A percentile compares a stretch with the other conserved stretches of the same genome.
Evolutionary conservation across 495 filamentous ascomycete genomes (phyloP).

Genomic region (Geopyxis carbonaria): DNA sequence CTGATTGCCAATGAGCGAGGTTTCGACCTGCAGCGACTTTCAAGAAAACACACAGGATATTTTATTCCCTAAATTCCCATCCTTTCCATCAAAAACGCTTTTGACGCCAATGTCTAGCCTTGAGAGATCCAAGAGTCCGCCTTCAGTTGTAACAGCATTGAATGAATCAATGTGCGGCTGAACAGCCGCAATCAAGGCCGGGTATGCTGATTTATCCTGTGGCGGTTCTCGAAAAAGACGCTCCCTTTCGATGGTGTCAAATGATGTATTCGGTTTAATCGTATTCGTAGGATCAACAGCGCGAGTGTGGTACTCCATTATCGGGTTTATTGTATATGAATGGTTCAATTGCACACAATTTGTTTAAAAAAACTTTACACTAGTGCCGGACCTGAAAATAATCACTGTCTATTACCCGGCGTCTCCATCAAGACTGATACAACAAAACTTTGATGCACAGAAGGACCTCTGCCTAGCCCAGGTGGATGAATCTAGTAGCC

Average conservation of each 20-base stretch:
- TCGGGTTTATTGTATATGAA: too few species aligned
- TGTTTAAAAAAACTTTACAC: too few species aligned
- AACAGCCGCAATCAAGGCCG: conserved; percentile 63
- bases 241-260: conserved; percentile 65
- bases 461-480: too few species aligned
- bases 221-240: conserved; percentile 77
- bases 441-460: too few species aligned
- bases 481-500: too few species aligned
- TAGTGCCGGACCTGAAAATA: too few species aligned
- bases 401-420: too few species aligned
- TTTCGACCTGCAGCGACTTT: too few species aligned
- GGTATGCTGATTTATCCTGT: conserved; percentile 72
- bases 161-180: conserved; percentile 87
- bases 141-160: conserved; percentile 68
- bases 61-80: conserved; percentile 21
- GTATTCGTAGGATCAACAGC: too few species aligned
- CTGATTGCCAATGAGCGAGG: conserved; percentile 9
- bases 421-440: too few species aligned
- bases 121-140: conserved; percentile 54
- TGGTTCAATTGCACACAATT: too few species aligned
- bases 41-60: conserved; percentile 16
- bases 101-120: conserved; percentile 81
- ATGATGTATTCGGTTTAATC: conserved; percentile 28
- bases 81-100: conserved; percentile 64
- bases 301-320: too few species aligned